Percentiles rank a stretch among this genome's conserved stretches.
Conservation (phyloP, 1,139 yeast genomes). For the Pichia sp. region DNA sequence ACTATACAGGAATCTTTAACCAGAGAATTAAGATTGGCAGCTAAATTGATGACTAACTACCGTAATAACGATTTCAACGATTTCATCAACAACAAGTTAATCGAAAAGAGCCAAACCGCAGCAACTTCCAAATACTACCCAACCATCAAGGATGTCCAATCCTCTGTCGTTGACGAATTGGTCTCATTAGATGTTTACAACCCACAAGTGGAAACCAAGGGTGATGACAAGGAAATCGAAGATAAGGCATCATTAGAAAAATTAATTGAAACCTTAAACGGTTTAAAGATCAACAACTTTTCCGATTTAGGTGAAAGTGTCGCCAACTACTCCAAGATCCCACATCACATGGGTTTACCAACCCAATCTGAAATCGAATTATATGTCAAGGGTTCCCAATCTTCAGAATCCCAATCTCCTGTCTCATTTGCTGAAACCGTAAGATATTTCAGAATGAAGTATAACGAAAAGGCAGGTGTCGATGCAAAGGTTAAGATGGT, state of each 20-base stretch:
- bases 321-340: constrained; percentile 61
- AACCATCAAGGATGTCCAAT: constrained; percentile 38
- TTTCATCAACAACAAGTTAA: constrained; percentile 73
- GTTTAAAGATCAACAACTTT: constrained; percentile 37
- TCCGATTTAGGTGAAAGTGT: constrained; percentile 34
- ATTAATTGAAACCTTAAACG: constrained; percentile 21
- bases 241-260: constrained; percentile 21
- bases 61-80: constrained; percentile 65
- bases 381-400: constrained; percentile 55
- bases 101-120: constrained; percentile 33
- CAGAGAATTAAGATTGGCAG: constrained; percentile 75
- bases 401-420: constrained; percentile 57
- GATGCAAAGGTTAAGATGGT: constrained; percentile 53
- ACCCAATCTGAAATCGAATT: constrained; percentile 54
- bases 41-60: constrained; percentile 64
- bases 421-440: constrained; percentile 66
- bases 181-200: constrained; percentile 27
- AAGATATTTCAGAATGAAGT: constrained; percentile 53
- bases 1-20: constrained; percentile 67
- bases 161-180: constrained; percentile 29
- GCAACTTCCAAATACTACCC: constrained; percentile 26
- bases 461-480: constrained; percentile 62
- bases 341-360: constrained; percentile 77
- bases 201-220: constrained; percentile 17
- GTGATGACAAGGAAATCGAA: constrained; percentile 4